Base-by-base conservation (phyloP, 2,329 filamentous ascomycete species). In the Paramyrothecium sp. region DNA sequence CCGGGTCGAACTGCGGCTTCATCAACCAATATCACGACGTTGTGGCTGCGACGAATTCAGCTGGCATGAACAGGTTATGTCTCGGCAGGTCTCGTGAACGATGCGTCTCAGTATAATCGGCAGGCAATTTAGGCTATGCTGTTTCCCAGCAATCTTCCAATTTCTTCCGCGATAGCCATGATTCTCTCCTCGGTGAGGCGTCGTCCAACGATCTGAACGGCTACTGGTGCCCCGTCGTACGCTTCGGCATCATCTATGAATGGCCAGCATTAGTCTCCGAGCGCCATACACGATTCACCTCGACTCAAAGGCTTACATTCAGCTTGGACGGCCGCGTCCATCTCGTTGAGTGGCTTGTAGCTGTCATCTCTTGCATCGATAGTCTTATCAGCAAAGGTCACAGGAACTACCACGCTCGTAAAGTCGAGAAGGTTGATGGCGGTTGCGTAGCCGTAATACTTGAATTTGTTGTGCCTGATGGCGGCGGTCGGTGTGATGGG, bases 321-420 rank as follows among this genome's bases (percentile, higher is more conserved):
- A 4, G 57, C 56, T 44, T 66, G 63, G 10, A 68, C 63, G 3
- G 46, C 30, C 12, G 34, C 50, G 44, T 70, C 67, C 10, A 63
- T 48, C 2, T 67, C 55, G 1, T 54, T 64, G 41, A 66, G 20
- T 3, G 67, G 65, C 23, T 53, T 46, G 47, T 56, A 67, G 1
- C 41, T 44, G 20, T 34, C 54, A 16, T 66, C 55, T 21, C 63
- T 56, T 19, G 56, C 44, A 56, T 80, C 77, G 0, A 76, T 46
- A 2, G 58, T 58, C 61, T 75, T 73, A 56, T 79, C 73, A 1
- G 75, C 75, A 53, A 70, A 73, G 0, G 75, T 77, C 3, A 81
- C 74, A 0, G 78, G 78, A 7, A 81, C 70, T 1, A 76, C 75
- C 12, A 76, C 73, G 49, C 71, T 75, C 2, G 75, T 75, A 41